Evolutionary conservation across 257 asterid species (phyloP).

Genomic region (Oldenlandia corymbosa): DNA sequence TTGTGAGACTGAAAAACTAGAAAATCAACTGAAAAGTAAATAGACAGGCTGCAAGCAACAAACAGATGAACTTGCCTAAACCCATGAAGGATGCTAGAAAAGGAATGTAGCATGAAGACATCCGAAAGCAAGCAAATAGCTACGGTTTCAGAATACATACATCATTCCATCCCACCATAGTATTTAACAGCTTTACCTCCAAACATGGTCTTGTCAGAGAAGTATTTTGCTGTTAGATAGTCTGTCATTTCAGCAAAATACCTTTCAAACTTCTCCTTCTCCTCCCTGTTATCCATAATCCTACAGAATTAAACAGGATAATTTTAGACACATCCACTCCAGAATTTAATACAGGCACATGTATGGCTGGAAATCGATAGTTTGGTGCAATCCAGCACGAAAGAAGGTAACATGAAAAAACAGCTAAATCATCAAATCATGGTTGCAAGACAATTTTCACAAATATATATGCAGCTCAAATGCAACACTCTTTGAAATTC

Average conservation of each 20-base stretch:
- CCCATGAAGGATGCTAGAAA: background rate
- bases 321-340: conserved; percentile 4
- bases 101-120: background rate
- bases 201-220: conserved; percentile 75
- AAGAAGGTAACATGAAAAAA: background rate
- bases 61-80: background rate
- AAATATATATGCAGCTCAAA: too few relatives aligned
- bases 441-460: too few relatives aligned
- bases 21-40: too few relatives aligned
- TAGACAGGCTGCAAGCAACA: too few relatives aligned
- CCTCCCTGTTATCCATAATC: conserved; percentile 27
- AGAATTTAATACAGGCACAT: background rate
- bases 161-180: conserved; percentile 1
- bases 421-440: background rate
- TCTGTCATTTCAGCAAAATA: conserved; percentile 55
- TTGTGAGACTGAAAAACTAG: background rate
- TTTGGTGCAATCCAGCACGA: background rate
- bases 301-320: conserved; percentile 16
- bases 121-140: background rate
- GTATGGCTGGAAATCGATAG: background rate
- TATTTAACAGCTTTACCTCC: conserved; percentile 53
- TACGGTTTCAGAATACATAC: background rate
- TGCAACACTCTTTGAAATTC: background rate
- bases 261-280: conserved; percentile 48
- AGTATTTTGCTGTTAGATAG: conserved; percentile 61